Evolutionary conservation across 345 rosid genomes (phyloP).

Genomic region (Angophora floribunda): DNA sequence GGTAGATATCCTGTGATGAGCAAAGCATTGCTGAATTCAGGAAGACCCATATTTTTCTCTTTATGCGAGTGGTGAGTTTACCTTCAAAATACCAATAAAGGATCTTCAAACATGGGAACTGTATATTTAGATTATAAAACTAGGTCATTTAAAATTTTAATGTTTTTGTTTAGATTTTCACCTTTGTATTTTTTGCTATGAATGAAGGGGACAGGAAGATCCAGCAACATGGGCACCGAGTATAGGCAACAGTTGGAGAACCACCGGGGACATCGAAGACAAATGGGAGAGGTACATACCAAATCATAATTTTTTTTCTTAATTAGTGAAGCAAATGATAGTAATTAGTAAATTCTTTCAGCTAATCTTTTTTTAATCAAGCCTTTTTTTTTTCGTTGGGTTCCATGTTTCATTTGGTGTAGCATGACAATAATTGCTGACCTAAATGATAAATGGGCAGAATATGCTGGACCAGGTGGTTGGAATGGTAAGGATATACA

Average conservation of each 20-base stretch:
- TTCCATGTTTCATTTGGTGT: background rate
- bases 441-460: conserved; percentile 49
- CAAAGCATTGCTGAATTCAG: conserved; percentile 34
- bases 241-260: conserved; percentile 65
- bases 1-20: conserved; percentile 51
- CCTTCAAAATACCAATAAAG: background rate
- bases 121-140: background rate
- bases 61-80: conserved; percentile 47
- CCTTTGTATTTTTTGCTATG: background rate
- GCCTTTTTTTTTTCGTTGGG: too few relatives aligned
- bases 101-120: background rate
- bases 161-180: background rate
- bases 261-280: conserved; percentile 43
- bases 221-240: conserved; percentile 57
- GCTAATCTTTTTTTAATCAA: background rate
- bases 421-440: conserved; percentile 51
- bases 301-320: background rate
- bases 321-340: background rate
- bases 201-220: conserved; percentile 45
- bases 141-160: background rate
- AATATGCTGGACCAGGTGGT: conserved; percentile 54
- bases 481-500: conserved; percentile 40
- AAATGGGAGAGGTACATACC: conserved; percentile 30
- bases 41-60: conserved; percentile 45
- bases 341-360: background rate